phyloP scores from a whole-genome alignment of 2,329 filamentous ascomycete species.

The Orbilia javanica region DNA sequence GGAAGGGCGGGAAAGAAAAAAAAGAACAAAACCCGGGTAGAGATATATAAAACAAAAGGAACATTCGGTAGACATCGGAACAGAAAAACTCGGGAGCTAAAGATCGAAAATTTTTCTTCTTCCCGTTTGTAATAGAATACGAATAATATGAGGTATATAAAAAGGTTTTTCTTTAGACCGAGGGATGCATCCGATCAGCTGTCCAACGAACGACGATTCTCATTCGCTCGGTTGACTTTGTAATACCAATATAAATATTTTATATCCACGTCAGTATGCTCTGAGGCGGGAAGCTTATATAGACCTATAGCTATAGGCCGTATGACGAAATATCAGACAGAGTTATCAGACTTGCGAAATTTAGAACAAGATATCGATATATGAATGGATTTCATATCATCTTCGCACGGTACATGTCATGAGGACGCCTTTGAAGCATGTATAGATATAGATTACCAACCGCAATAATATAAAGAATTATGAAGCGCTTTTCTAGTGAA shows the following conservation, averaged over 20 bases:
- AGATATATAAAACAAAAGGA: background rate
- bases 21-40: no score
- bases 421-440: no score
- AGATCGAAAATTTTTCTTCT: background rate
- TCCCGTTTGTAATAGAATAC: background rate
- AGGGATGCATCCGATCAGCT: conserved; percentile 11
- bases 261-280: background rate
- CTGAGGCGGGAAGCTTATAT: background rate
- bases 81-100: background rate
- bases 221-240: conserved; percentile 2
- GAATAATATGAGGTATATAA: conserved; percentile 2
- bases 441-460: no score
- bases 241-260: background rate
- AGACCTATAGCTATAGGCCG: no score
- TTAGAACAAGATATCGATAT: no score
- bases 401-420: no score
- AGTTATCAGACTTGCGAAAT: no score
- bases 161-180: background rate
- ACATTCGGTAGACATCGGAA: conserved; percentile 8
- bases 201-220: background rate
- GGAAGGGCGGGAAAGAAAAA: no score
- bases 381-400: no score
- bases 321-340: no score
- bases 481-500: no score
- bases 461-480: no score